Evolutionary conservation across 768 basidiomycete genomes (phyloP), one percentile per base, ranked within the genome.

Genomic region (Lactarius trivialis): DNA sequence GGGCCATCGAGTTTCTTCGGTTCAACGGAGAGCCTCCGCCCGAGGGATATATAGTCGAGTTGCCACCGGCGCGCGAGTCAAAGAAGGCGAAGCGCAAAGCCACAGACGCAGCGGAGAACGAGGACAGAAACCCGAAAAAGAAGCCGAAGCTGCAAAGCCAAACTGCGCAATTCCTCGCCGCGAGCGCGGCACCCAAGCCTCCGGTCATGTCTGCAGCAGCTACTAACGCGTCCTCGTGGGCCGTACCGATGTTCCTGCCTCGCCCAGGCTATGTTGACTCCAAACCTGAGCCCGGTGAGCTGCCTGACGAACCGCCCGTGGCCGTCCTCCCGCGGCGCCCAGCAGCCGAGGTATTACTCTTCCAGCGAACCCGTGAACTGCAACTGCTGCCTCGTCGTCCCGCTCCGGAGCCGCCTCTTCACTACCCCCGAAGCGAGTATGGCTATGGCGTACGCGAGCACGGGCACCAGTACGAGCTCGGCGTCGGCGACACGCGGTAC

Each of bases 1-100:
- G 88, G 11, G 74, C 77, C 19, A 70, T 88, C 45, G 85, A 88
- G 62, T 78, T 85, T 50, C 69, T 88, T 26, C 79, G 81, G n/a
- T 84, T 82, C 68, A 76, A 71, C 28, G 84, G 84, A 28, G 65
- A 69, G 41, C 70, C 72, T 0, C 70, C 75, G 12, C 80, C 82
- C 1, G 67, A 73, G 28, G 78, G 73, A 15, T 81, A 83, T 53
- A 63, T 63, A 61, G 66, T 67, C 26, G 73, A 75, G 1, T 76
- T 77, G 65, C 76, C 58, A 28, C 45, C 58, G 6, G 52, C 56
- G 1, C 62, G 62, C 36, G 57, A 63, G 28, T 28, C 73, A 39
- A 63, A 59, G 30, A 63, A 55, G 32, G 53, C 45, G 36, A 57
- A 52, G 55, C 73, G 73, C 57, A 69, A 34, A 65, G 33, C 60